Conservation (phyloP, 345 rosid species). For the Rhodamnia argentea region DNA sequence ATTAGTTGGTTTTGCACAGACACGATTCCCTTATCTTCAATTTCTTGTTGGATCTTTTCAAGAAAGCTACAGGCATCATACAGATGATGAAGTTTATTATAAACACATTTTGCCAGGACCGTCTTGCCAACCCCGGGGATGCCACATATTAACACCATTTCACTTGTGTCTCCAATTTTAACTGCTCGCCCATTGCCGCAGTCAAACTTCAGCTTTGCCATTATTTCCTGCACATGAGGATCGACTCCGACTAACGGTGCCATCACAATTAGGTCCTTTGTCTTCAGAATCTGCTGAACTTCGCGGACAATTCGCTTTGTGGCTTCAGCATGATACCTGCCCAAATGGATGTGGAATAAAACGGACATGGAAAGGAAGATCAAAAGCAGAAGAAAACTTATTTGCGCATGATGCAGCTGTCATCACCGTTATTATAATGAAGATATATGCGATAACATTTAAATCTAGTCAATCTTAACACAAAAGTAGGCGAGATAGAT, state of each 20-base stretch:
- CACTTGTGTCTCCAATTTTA: background rate
- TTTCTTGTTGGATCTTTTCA: background rate
- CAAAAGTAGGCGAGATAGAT: background rate
- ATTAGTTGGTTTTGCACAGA: background rate
- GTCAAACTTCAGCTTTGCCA: background rate
- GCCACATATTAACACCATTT: background rate
- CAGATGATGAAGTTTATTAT: background rate
- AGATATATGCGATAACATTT: too few species aligned
- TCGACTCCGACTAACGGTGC: background rate
- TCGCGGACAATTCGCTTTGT: too few species aligned
- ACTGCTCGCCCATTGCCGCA: background rate
- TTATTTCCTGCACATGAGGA: background rate
- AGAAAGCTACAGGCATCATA: background rate
- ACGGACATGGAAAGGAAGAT: too few species aligned
- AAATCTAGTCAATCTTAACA: background rate
- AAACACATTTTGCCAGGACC: background rate
- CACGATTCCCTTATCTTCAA: background rate
- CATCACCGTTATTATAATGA: too few species aligned
- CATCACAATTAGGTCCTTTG: background rate
- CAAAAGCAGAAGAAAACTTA: too few species aligned
- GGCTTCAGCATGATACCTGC: background rate
- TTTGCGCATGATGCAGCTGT: too few species aligned
- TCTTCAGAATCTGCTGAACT: too few species aligned
- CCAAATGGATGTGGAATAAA: too few species aligned
- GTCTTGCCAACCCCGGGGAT: background rate